Evolutionary conservation across 2,329 filamentous ascomycete species (phyloP).

Genomic region (Didymella glomerata): DNA sequence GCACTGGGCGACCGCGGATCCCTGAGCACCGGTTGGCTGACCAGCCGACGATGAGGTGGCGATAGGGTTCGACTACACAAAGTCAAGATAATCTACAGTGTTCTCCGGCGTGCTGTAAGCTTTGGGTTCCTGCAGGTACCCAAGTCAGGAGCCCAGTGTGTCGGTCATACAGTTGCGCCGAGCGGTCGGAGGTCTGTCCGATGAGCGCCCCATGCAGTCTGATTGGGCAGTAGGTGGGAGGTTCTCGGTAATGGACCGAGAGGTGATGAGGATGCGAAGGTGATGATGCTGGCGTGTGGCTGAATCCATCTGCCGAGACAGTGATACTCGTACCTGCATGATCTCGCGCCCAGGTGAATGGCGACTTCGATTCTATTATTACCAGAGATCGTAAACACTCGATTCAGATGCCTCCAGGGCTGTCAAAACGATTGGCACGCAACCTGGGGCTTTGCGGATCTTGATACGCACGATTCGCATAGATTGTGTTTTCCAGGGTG

Average conservation of each 20-base stretch:
- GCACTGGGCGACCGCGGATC: constrained; percentile 90
- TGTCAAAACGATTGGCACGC: not conserved
- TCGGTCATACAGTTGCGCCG: constrained; percentile 10
- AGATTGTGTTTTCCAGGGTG: constrained; percentile 9
- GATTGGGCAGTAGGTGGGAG: constrained; percentile 11
- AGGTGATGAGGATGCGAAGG: constrained; percentile 1
- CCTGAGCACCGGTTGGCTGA: constrained; percentile 83
- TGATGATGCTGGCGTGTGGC: not conserved
- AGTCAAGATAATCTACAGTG: not conserved
- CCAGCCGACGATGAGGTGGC: constrained; percentile 44
- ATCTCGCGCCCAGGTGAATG: not conserved
- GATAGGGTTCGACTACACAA: constrained; percentile 12
- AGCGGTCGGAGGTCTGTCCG: constrained; percentile 10
- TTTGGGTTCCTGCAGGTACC: constrained; percentile 7
- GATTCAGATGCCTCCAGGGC: not conserved
- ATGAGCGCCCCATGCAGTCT: not conserved
- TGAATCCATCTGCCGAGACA: constrained; percentile 4
- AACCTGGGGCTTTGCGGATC: constrained; percentile 13
- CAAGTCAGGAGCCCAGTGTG: constrained; percentile 7
- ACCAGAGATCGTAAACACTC: not conserved
- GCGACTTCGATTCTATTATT: constrained; percentile 1
- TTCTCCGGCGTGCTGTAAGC: constrained; percentile 14
- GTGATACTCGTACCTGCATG: constrained; percentile 5
- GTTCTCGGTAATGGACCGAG: constrained; percentile 17
- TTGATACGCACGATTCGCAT: constrained; percentile 9